A percentile compares a stretch with the other conserved stretches of the same genome.
These are phyloP conservation scores for Aspergillus piperis DNA, from an alignment of 2,329 filamentous ascomycete species.

Conservation along the genomic window DNA sequence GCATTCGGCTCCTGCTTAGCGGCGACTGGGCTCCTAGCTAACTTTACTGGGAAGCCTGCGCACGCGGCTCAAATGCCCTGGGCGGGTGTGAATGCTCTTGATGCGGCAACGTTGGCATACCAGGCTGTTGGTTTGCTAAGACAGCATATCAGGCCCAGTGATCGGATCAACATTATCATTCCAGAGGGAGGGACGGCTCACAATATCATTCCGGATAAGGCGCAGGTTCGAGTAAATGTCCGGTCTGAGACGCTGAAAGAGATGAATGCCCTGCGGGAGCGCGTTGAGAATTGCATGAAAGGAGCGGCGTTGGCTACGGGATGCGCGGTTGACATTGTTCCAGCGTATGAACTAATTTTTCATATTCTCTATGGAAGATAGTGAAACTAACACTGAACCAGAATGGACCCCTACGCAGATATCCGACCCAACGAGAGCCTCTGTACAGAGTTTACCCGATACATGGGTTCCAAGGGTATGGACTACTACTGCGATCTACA, in stretches of 20 bases:
- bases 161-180: constrained; percentile 54
- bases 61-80: constrained; percentile 56
- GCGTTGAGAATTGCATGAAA: constrained; percentile 4
- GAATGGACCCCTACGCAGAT: neutral
- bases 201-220: constrained; percentile 56
- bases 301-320: constrained; percentile 24
- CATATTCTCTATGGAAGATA: neutral
- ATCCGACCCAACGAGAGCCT: neutral
- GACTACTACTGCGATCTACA: neutral
- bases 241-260: constrained; percentile 1
- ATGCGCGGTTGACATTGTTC: constrained; percentile 17
- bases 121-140: constrained; percentile 50
- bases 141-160: constrained; percentile 54
- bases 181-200: constrained; percentile 52
- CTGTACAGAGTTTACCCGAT: neutral
- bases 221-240: constrained; percentile 32
- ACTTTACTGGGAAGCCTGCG: constrained; percentile 51
- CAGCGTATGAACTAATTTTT: neutral
- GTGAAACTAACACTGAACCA: neutral
- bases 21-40: constrained; percentile 26
- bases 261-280: neutral
- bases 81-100: constrained; percentile 58
- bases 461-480: neutral
- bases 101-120: constrained; percentile 51
- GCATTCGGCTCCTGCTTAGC: constrained; percentile 21